These are phyloP conservation scores for Fraxinus pennsylvanica DNA, from an alignment of 257 asterid genomes.

Conservation along the genomic window DNA sequence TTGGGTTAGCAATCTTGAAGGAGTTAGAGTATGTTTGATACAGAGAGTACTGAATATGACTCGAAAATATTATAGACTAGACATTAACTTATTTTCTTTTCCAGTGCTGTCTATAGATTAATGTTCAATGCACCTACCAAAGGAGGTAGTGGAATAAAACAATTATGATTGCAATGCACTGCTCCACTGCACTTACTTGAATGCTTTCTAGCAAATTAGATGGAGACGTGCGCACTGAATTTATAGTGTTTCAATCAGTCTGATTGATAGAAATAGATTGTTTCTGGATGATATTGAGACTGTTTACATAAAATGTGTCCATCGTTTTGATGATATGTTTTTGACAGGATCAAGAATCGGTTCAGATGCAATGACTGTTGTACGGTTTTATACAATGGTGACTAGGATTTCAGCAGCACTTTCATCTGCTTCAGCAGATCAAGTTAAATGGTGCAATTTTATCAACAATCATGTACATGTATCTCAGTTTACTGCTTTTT, in stretches of 20 bases:
- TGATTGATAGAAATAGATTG: background rate
- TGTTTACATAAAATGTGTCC: background rate
- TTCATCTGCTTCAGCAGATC: background rate
- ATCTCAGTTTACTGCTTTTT: constrained; percentile 19
- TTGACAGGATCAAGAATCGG: constrained; percentile 27
- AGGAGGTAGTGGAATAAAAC: background rate
- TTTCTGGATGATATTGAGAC: background rate
- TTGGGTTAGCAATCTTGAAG: background rate
- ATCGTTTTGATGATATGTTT: constrained; percentile 4
- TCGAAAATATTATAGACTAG: background rate
- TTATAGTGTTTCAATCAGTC: background rate
- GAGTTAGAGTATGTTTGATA: too few relatives aligned
- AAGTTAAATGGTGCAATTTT: constrained; percentile 17
- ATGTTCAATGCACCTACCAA: background rate
- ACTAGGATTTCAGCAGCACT: constrained; percentile 19
- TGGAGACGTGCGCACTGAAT: background rate
- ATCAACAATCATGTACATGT: constrained; percentile 23
- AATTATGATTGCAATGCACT: background rate
- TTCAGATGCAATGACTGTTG: background rate
- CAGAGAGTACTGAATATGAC: too few relatives aligned
- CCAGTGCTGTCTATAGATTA: background rate
- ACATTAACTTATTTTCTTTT: background rate
- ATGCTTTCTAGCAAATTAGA: background rate
- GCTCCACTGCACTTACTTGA: background rate
- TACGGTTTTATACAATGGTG: background rate